Conservation (phyloP, 768 basidiomycete genomes). For the Tulasnella calospora region DNA sequence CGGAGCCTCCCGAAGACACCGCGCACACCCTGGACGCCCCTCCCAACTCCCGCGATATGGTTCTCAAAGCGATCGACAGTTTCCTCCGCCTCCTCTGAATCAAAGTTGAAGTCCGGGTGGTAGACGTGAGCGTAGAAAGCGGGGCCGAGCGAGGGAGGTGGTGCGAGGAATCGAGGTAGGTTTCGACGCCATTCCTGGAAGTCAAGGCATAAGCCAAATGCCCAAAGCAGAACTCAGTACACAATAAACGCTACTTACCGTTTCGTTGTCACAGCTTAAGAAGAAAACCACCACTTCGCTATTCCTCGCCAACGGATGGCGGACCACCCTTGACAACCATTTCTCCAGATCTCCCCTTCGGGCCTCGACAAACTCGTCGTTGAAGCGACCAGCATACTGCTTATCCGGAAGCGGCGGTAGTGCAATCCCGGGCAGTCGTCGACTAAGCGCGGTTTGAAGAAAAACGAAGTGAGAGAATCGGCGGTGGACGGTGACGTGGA, state of each 20-base stretch:
- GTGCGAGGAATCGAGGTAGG: constrained; percentile 42
- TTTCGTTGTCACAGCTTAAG: constrained; percentile 67
- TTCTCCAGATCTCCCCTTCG: constrained; percentile 74
- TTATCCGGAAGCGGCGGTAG: constrained; percentile 82
- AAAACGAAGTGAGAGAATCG: constrained; percentile 82
- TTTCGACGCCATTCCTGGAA: constrained; percentile 66
- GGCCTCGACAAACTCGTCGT: constrained; percentile 75
- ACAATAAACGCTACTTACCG: constrained; percentile 45
- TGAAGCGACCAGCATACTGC: constrained; percentile 76
- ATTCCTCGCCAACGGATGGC: constrained; percentile 73
- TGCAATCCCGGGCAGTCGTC: constrained; percentile 67
- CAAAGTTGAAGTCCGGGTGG: constrained; percentile 81
- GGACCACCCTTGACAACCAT: constrained; percentile 62
- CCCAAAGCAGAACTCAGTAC: background rate
- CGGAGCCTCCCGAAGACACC: constrained; percentile 57
- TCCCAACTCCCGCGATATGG: constrained; percentile 61
- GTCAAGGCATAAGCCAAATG: background rate
- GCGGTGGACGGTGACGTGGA: constrained; percentile 67
- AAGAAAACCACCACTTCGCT: constrained; percentile 78
- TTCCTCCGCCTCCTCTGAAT: constrained; percentile 62
- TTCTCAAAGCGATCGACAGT: constrained; percentile 56
- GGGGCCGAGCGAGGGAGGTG: constrained; percentile 63
- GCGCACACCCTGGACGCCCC: constrained; percentile 63
- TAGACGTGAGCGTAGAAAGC: constrained; percentile 73
- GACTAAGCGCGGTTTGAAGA: constrained; percentile 63